A percentile compares a stretch with the other conserved stretches of the same genome.
These are phyloP conservation scores for Flaveria trinervia DNA, from an alignment of 129 eudicot species.

Conservation along the genomic window DNA sequence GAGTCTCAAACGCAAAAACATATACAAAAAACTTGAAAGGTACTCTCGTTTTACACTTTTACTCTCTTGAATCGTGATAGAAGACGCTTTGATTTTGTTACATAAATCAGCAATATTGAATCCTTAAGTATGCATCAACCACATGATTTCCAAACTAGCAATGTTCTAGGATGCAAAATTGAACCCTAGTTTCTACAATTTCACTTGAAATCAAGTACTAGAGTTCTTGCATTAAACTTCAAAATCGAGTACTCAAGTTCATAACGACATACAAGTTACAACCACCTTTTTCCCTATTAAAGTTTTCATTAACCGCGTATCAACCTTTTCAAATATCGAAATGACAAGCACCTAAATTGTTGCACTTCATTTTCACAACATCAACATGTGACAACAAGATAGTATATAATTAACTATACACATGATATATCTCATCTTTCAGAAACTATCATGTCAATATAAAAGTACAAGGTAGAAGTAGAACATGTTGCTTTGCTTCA, in stretches of 20 bases:
- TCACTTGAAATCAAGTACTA: neutral
- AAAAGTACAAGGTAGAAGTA: slow-evolving; percentile 6
- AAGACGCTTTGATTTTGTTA: too few relatives aligned
- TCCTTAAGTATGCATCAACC: neutral
- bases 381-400: neutral
- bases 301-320: neutral
- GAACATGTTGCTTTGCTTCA: slow-evolving; percentile 7
- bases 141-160: neutral
- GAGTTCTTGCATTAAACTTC: too few relatives aligned
- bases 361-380: neutral
- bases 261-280: neutral
- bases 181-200: neutral
- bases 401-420: neutral
- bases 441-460: slow-evolving; percentile 6
- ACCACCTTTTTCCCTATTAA: neutral
- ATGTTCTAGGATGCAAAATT: neutral
- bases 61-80: too few relatives aligned
- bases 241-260: neutral
- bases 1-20: too few relatives aligned
- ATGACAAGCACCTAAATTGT: neutral
- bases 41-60: too few relatives aligned
- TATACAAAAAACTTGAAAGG: too few relatives aligned
- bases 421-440: neutral
- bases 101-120: neutral
- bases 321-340: neutral